phyloP scores from a whole-genome alignment of 345 rosid species.

The Linum tenue region DNA sequence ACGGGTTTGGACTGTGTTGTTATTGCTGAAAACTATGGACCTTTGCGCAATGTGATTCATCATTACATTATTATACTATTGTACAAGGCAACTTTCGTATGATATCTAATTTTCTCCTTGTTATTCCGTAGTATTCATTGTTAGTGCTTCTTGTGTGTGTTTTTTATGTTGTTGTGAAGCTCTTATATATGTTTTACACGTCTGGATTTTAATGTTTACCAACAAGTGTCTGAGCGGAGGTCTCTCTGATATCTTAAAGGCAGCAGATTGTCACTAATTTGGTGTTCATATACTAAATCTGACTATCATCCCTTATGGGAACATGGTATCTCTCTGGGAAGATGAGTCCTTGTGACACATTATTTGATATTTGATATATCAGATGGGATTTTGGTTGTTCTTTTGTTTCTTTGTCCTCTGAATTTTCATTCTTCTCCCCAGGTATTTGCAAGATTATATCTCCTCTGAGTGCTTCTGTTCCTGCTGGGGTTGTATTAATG shows the following conservation, averaged over 20 bases:
- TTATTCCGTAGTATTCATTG: neutral
- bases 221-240: no score
- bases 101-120: neutral
- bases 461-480: conserved; percentile 76
- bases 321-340: neutral
- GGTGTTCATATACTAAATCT: no score
- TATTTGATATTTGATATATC: neutral
- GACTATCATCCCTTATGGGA: no score
- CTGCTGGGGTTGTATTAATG: conserved; percentile 88
- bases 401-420: neutral
- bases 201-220: neutral
- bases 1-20: no score
- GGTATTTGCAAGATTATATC: conserved; percentile 95
- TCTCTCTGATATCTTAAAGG: no score
- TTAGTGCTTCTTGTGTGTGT: neutral
- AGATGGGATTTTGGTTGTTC: neutral
- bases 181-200: neutral
- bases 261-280: no score
- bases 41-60: no score
- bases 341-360: neutral
- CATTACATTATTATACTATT: no score
- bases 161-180: neutral
- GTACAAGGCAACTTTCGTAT: no score
- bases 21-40: no score
- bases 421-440: conserved; percentile 12